Percentiles rank a stretch among this genome's conserved stretches.
Conservation (phyloP, 768 basidiomycete species). For the Cystofilobasidium ferigula region DNA sequence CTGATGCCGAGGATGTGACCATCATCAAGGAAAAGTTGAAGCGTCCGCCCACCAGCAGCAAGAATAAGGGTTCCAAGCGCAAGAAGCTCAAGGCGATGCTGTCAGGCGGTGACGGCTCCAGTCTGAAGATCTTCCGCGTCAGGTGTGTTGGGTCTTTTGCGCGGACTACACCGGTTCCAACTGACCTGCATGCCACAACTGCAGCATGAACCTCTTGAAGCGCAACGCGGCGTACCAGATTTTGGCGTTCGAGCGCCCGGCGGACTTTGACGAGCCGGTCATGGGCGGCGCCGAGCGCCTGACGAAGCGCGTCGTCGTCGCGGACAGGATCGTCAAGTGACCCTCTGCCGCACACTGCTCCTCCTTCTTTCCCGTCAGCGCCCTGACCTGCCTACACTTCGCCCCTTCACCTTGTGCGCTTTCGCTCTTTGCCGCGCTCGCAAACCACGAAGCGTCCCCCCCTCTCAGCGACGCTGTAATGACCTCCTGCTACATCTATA, state of each 20-base stretch:
- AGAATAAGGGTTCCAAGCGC: background rate
- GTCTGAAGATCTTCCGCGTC: background rate
- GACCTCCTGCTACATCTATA: no score
- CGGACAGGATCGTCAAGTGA: background rate
- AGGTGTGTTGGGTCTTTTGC: background rate
- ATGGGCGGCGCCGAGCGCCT: background rate
- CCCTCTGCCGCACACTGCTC: background rate
- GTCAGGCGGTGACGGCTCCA: background rate
- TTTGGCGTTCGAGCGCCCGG: background rate
- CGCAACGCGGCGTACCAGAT: conserved; percentile 4
- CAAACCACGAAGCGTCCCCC: no score
- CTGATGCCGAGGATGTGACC: background rate
- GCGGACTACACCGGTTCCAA: background rate
- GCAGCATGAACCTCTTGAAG: background rate
- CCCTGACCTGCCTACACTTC: no score
- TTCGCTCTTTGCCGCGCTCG: no score
- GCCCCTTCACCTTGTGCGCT: background rate
- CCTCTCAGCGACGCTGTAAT: no score
- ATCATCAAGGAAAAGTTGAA: background rate
- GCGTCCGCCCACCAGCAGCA: background rate
- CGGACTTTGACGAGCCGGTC: background rate
- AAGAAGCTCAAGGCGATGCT: background rate
- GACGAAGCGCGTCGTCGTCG: background rate
- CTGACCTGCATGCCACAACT: background rate
- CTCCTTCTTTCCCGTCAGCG: no score